Conservation (phyloP, 495 filamentous ascomycete species). For the Polyplosphaeria fusca region DNA sequence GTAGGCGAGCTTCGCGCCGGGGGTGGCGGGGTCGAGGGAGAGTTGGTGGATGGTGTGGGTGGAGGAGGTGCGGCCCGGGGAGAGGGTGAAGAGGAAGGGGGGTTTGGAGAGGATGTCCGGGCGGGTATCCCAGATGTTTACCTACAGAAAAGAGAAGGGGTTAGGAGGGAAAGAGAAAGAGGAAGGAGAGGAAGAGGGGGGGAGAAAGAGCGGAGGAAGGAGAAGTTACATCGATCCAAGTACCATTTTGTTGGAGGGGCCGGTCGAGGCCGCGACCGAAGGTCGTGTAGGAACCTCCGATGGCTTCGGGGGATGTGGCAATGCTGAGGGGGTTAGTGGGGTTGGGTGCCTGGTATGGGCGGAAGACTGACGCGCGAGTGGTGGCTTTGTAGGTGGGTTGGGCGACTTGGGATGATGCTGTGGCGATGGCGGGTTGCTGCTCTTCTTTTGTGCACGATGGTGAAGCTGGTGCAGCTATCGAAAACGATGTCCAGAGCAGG, state of each 20-base stretch:
- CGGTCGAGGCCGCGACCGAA: not conserved
- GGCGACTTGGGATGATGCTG: too few relatives aligned
- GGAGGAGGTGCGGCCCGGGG: not conserved
- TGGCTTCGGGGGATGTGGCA: too few relatives aligned
- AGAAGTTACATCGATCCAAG: not conserved
- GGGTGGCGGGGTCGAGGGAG: not conserved
- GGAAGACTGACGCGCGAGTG: too few relatives aligned
- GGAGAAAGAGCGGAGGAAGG: too few relatives aligned
- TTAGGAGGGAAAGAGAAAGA: not conserved
- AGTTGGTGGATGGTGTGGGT: not conserved
- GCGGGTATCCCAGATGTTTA: conserved; percentile 2
- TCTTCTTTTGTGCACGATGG: too few relatives aligned
- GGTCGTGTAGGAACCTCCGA: too few relatives aligned
- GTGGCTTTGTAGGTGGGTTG: too few relatives aligned
- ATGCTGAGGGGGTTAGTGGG: too few relatives aligned
- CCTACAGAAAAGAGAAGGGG: not conserved
- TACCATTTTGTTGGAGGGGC: not conserved
- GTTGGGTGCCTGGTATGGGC: too few relatives aligned
- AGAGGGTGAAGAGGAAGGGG: not conserved
- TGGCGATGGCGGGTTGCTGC: too few relatives aligned
- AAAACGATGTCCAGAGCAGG: not conserved
- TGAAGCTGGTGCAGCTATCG: not conserved
- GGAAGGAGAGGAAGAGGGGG: not conserved
- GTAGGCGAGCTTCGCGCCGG: not conserved
- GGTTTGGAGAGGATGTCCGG: not conserved